Evolutionary conservation across 2,329 filamentous ascomycete species (phyloP), one percentile per base, ranked within the genome.

Genomic region (Cryphonectria naterciae): DNA sequence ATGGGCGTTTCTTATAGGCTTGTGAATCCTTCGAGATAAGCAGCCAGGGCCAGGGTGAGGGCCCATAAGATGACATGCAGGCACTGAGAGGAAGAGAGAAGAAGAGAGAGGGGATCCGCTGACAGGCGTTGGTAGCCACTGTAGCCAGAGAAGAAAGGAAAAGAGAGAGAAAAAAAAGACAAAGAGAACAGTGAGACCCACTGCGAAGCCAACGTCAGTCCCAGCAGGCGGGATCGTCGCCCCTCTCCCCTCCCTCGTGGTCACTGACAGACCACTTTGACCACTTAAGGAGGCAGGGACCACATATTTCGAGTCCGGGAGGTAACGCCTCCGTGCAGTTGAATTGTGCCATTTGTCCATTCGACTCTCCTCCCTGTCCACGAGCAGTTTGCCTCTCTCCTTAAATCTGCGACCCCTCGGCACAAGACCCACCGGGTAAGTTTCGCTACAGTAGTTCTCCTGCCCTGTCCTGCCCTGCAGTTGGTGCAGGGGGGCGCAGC

Each of bases 341-440:
- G 28, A 58, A 58, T 58, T 58, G 3, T 58, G 54, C 54, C 28
- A 58, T 58, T 58, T 58, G 54, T 32, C 54, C 54, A 58, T 58
- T 49, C 46, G 19, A 11, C 13, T 17, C 46, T 46, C 43, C 10
- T 15, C 46, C 7, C 43, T 49, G 19, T 22, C 46, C 46, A 49
- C 46, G 46, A 49, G 46, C 11, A 49, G 43, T 46, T 28, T 56
- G 52, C n/a, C n/a, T 25, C 52, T 28, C n/a, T 11, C 52, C 13
- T 28, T 8, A 4, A 32, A 56, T 15, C 52, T 56, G 25, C 32
- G 37, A 13, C 37, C 37, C 37, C 52, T 56, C 52, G 52, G 52
- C 11, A 32, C 28, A 58, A 17, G 54, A 58, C 54, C 54, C 54
- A 58, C 54, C 28, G 46, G 10, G 22, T 10, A 49, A 11, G 7